Percentiles rank a stretch among this genome's conserved stretches.
These are phyloP conservation scores for Verticillium nubilum DNA, from an alignment of 2,329 filamentous ascomycete genomes.

Conservation along the genomic window DNA sequence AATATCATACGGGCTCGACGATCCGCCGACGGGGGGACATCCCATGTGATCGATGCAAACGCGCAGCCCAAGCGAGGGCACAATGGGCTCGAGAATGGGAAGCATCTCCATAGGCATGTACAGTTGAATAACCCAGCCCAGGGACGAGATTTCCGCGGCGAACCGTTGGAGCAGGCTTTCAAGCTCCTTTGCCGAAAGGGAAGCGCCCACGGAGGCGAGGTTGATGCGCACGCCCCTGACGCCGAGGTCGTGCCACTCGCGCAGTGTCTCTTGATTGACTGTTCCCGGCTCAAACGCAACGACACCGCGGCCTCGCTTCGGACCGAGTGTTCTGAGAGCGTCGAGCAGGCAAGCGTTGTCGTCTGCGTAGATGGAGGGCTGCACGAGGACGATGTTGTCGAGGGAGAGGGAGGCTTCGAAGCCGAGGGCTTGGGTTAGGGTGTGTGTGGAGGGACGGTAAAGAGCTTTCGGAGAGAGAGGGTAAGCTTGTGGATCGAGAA, in stretches of 20 bases:
- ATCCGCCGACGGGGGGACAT: constrained; percentile 25
- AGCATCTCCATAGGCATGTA: constrained; percentile 49
- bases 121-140: constrained; percentile 53
- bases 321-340: constrained; percentile 43
- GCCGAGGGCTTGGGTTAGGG: constrained; percentile 40
- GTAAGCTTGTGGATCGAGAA: constrained; percentile 48
- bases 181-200: constrained; percentile 34
- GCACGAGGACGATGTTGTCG: constrained; percentile 51
- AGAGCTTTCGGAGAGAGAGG: constrained; percentile 39
- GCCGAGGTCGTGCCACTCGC: constrained; percentile 50
- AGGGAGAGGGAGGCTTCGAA: constrained; percentile 49
- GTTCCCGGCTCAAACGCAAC: constrained; percentile 47
- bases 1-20: constrained; percentile 34
- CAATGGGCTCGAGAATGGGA: constrained; percentile 39
- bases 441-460: constrained; percentile 46
- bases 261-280: constrained; percentile 24
- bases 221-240: constrained; percentile 58
- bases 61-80: constrained; percentile 42
- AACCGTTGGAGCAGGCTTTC: constrained; percentile 35
- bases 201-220: constrained; percentile 44
- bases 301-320: constrained; percentile 45
- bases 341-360: constrained; percentile 56
- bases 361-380: constrained; percentile 56
- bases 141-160: constrained; percentile 40
- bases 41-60: constrained; percentile 58